Conservation (phyloP, 2,329 filamentous ascomycete genomes). For the Emergomyces pasteurianus region DNA sequence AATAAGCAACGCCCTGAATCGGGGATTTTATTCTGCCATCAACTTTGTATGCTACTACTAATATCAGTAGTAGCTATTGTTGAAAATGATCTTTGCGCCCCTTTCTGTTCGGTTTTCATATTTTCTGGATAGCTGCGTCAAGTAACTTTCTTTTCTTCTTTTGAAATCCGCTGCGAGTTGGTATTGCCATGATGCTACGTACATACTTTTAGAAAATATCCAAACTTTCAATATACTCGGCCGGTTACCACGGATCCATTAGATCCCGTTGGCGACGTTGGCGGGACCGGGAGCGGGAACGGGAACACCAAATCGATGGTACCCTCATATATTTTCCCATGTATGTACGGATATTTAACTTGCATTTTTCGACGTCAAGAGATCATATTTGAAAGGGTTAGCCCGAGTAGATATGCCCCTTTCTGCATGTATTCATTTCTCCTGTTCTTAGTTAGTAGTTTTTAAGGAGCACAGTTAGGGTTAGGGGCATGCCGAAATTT, state of each 20-base stretch:
- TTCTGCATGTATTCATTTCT: not conserved
- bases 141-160: not conserved
- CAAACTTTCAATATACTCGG: not conserved
- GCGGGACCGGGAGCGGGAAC: not conserved
- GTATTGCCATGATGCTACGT: too few relatives aligned
- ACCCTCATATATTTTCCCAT: too few relatives aligned
- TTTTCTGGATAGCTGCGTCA: not conserved
- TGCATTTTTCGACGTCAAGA: not conserved
- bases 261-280: too few relatives aligned
- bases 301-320: not conserved
- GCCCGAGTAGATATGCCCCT: not conserved
- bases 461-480: too few relatives aligned
- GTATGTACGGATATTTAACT: too few relatives aligned
- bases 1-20: not conserved
- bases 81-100: too few relatives aligned
- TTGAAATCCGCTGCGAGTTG: not conserved
- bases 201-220: too few relatives aligned
- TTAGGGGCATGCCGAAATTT: not conserved
- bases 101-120: not conserved
- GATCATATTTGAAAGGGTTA: not conserved
- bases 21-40: too few relatives aligned
- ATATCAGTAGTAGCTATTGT: too few relatives aligned
- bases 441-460: not conserved
- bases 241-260: not conserved
- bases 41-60: too few relatives aligned